Base-by-base conservation (phyloP, 73 alveolate genomes). In the Diophrys sp. region DNA sequence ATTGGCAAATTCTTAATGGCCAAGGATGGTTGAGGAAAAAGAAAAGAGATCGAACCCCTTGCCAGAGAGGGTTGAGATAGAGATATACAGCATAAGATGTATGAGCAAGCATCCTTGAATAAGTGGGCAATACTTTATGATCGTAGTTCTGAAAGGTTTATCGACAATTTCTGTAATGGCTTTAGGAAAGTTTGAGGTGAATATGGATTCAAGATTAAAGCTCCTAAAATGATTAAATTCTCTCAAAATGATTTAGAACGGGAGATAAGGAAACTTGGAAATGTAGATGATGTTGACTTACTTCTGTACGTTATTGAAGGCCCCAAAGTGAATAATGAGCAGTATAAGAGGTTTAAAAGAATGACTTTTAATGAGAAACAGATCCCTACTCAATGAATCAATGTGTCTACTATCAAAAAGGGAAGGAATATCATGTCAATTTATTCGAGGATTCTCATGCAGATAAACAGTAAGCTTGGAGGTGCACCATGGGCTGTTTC, bases 401-500 rank as follows among this genome's bases (percentile, higher is more conserved):
- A 70, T 29, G 56, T 70, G 54, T 8, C 24, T 26, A 91, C 97
- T 0, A 77, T 87, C 66, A 55, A 74, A 23, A 91, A 79, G 70
- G 93, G 93, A 23, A 82, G 77, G 77, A 85, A 86, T 70, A 27
- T 87, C 67, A 87, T 87, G 73, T 79, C 92, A 31, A 91, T 91
- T 72, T 27, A 70, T 70, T 80, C 78, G 27, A 91, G 89, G 81
- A 82, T 91, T 57, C 71, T 91, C 23, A 89, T 87, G 73, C 91
- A 91, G 81, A 91, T 91, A 18, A 91, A 91, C 72, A 91, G 95
- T 67, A 91, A 91, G 69, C 53, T 78, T 31, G 91, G 93, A 73
- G 92, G 93, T 33, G 93, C 75, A 30, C 97, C 97, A 18, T 91
- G 97, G 97, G 81, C 89, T 31, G 85, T 91, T 0, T 72, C 71